Percentiles rank a stretch among this genome's conserved stretches.
These are phyloP conservation scores for Aspergillus sp. DNA, from an alignment of 2,329 filamentous ascomycete genomes.

Conservation along the genomic window DNA sequence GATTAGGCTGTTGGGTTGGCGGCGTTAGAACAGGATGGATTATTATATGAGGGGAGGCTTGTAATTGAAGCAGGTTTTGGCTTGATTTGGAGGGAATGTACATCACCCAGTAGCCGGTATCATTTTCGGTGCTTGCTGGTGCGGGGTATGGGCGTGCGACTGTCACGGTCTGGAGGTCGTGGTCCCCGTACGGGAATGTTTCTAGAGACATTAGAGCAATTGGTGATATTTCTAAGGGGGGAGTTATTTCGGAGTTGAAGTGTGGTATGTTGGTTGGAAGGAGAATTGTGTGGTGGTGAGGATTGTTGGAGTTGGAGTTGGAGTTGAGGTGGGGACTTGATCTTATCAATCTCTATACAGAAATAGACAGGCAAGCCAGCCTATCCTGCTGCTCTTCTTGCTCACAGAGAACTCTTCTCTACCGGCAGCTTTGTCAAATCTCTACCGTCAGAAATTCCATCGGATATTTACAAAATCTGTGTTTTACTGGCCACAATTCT, in stretches of 20 bases:
- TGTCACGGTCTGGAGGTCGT: constrained; percentile 35
- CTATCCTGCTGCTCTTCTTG: too few species aligned
- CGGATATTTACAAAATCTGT: too few species aligned
- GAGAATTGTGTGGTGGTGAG: not conserved
- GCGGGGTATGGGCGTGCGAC: constrained; percentile 26
- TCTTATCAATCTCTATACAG: too few species aligned
- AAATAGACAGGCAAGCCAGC: too few species aligned
- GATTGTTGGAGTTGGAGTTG: too few species aligned
- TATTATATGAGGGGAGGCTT: too few species aligned
- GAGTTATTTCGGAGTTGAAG: not conserved
- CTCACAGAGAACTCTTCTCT: too few species aligned
- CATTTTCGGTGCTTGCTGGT: not conserved
- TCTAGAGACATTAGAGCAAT: constrained; percentile 6
- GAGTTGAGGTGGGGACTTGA: too few species aligned
- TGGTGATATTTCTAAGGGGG: not conserved
- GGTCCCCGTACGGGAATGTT: constrained; percentile 28
- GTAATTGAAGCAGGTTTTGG: too few species aligned
- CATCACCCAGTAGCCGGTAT: constrained; percentile 42
- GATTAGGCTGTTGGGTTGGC: constrained; percentile 37
- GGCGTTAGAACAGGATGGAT: not conserved
- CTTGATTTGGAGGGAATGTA: constrained; percentile 19
- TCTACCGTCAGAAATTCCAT: too few species aligned
- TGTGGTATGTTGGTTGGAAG: not conserved
- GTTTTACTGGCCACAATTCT: too few species aligned
- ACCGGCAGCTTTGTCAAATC: too few species aligned